phyloP scores from a whole-genome alignment of 2,329 filamentous ascomycete genomes.

The Rutstroemia sp. region DNA sequence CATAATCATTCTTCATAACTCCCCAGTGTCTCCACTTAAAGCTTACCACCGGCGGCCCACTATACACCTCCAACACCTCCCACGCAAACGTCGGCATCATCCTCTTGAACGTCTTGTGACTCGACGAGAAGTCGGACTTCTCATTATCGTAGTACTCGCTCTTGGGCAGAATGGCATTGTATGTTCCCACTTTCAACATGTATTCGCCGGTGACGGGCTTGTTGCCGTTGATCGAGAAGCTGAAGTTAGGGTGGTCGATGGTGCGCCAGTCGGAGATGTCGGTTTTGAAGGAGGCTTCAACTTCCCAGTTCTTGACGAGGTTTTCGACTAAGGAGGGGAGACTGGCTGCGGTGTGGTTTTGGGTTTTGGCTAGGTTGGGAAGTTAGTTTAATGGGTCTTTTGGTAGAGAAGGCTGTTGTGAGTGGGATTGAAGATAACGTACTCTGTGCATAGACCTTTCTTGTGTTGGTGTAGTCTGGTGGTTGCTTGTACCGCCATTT shows the following conservation, averaged over 20 bases:
- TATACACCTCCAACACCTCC: conserved; percentile 63
- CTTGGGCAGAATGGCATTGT: conserved; percentile 58
- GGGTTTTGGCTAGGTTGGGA: conserved; percentile 43
- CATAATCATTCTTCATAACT: conserved; percentile 58
- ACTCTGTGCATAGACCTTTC: conserved; percentile 53
- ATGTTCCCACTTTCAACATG: conserved; percentile 61
- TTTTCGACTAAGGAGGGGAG: conserved; percentile 58
- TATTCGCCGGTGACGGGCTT: conserved; percentile 49
- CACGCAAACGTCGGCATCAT: conserved; percentile 69
- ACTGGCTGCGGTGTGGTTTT: conserved; percentile 46
- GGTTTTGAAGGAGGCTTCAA: conserved; percentile 62
- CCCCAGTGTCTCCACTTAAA: conserved; percentile 67
- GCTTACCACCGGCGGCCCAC: conserved; percentile 52
- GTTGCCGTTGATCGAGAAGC: conserved; percentile 56
- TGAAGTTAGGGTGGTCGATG: conserved; percentile 51
- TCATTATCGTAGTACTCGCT: conserved; percentile 58
- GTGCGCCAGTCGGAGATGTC: conserved; percentile 57
- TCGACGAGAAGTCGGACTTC: conserved; percentile 53
- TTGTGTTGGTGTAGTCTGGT: conserved; percentile 58
- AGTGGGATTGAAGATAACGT: conserved; percentile 23
- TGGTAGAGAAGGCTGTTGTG: background rate
- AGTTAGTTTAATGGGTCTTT: background rate
- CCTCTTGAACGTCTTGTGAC: conserved; percentile 63
- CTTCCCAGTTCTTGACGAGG: conserved; percentile 67
- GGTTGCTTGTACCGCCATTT: conserved; percentile 53